A percentile compares a stretch with the other conserved stretches of the same genome.
Conservation (phyloP, 352 stramenopile species). For the Vaucheria bursata region DNA sequence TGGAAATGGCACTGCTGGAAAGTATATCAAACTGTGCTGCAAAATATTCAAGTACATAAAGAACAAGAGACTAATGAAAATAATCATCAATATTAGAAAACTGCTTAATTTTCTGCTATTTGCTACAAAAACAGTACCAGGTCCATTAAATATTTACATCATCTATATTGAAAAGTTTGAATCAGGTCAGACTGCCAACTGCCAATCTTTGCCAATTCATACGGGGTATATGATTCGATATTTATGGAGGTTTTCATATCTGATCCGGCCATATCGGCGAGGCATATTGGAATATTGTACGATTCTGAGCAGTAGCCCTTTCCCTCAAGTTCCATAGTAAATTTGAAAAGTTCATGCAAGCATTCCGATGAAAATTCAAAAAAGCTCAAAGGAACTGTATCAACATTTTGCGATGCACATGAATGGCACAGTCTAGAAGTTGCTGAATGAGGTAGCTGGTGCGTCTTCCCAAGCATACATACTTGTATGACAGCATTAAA, state of each 20-base stretch:
- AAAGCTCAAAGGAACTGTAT: not conserved
- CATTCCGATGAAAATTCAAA: not conserved
- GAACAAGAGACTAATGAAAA: no score
- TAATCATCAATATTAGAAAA: no score
- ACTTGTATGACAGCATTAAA: not conserved
- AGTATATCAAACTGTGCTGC: no score
- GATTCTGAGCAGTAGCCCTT: not conserved
- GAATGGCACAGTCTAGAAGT: not conserved
- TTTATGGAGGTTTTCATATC: not conserved
- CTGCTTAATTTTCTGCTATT: no score
- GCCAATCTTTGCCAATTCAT: not conserved
- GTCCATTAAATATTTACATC: no score
- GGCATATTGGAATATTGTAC: not conserved
- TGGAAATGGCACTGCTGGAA: no score
- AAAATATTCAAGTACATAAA: no score
- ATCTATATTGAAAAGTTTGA: no score
- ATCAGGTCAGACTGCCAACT: not conserved
- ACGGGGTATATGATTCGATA: not conserved
- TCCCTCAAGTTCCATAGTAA: not conserved
- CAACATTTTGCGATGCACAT: not conserved
- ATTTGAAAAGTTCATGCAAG: not conserved
- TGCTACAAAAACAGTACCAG: no score
- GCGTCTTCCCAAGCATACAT: not conserved
- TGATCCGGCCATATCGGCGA: not conserved
- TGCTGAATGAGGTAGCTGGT: not conserved